phyloP scores from a whole-genome alignment of 306 rosid species.

The Inga leiocalycina region DNA sequence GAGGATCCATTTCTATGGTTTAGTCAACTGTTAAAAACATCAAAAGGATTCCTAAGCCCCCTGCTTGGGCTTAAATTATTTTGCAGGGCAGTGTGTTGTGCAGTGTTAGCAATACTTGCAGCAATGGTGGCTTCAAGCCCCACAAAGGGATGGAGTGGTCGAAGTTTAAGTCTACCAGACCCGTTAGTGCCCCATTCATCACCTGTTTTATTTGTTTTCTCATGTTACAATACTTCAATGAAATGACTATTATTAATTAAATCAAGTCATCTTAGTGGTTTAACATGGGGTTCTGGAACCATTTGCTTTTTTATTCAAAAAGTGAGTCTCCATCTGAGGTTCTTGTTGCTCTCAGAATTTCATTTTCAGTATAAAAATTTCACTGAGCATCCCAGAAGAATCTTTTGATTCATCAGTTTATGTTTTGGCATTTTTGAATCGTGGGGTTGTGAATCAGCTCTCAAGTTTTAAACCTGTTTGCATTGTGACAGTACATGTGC shows the following conservation, averaged over 20 bases:
- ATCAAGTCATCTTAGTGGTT: not conserved
- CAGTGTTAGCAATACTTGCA: constrained; percentile 70
- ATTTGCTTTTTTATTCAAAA: not conserved
- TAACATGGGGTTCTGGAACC: constrained; percentile 4
- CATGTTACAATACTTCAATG: constrained; percentile 19
- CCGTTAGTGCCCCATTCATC: constrained; percentile 67
- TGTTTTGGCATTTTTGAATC: constrained; percentile 26
- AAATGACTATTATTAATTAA: constrained; percentile 6
- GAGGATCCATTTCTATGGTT: constrained; percentile 45
- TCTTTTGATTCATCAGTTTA: constrained; percentile 10
- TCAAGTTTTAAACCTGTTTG: constrained; percentile 24
- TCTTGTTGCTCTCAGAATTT: constrained; percentile 29
- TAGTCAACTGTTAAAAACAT: constrained; percentile 24
- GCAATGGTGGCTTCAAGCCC: constrained; percentile 99
- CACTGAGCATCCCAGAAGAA: constrained; percentile 16
- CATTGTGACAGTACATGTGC: constrained; percentile 84
- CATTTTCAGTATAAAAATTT: not conserved
- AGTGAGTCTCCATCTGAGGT: constrained; percentile 22
- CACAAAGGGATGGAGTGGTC: constrained; percentile 98
- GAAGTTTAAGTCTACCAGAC: constrained; percentile 93
- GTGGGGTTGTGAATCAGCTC: not conserved
- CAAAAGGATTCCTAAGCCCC: constrained; percentile 30
- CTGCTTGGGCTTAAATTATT: constrained; percentile 34
- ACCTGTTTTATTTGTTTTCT: constrained; percentile 30
- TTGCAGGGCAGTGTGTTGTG: constrained; percentile 79